Percentiles rank a stretch among this genome's conserved stretches.
phyloP scores from a whole-genome alignment of 2,329 filamentous ascomycete species.

The Alternaria sp. region DNA sequence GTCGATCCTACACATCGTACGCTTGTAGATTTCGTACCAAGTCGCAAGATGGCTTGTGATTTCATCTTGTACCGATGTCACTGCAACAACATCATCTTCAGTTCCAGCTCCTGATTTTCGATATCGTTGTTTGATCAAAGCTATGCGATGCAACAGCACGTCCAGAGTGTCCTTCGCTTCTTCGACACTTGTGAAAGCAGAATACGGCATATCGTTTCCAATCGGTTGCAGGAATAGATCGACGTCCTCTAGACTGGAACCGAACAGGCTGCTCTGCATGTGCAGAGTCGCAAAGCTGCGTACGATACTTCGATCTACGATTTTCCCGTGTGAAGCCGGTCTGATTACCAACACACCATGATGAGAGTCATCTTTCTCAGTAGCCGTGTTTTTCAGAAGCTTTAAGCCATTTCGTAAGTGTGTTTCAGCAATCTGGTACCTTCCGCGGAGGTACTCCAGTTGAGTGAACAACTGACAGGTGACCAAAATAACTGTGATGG shows the following conservation, averaged over 20 bases:
- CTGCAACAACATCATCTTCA: not conserved
- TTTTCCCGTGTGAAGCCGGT: constrained; percentile 24
- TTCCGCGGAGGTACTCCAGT: constrained; percentile 54
- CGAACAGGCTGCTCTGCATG: constrained; percentile 29
- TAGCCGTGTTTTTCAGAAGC: constrained; percentile 44
- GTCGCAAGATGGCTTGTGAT: not conserved
- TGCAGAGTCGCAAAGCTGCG: constrained; percentile 52
- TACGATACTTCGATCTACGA: constrained; percentile 56
- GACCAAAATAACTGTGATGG: constrained; percentile 51
- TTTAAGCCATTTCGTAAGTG: constrained; percentile 56
- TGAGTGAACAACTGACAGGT: constrained; percentile 54
- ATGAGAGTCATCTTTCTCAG: not conserved
- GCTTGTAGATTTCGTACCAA: constrained; percentile 7
- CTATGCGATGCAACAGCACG: constrained; percentile 10
- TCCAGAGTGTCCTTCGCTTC: constrained; percentile 21
- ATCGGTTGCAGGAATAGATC: constrained; percentile 6
- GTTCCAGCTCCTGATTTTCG: not conserved
- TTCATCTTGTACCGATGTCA: not conserved
- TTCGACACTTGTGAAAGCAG: constrained; percentile 7
- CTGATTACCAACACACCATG: constrained; percentile 1
- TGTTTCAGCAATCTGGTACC: constrained; percentile 46
- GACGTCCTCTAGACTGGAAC: constrained; percentile 1
- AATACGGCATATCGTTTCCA: not conserved
- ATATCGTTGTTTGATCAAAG: constrained; percentile 4
- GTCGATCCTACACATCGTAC: not conserved